Conservation (phyloP, 129 eudicot genomes). For the Calendula officinalis region DNA sequence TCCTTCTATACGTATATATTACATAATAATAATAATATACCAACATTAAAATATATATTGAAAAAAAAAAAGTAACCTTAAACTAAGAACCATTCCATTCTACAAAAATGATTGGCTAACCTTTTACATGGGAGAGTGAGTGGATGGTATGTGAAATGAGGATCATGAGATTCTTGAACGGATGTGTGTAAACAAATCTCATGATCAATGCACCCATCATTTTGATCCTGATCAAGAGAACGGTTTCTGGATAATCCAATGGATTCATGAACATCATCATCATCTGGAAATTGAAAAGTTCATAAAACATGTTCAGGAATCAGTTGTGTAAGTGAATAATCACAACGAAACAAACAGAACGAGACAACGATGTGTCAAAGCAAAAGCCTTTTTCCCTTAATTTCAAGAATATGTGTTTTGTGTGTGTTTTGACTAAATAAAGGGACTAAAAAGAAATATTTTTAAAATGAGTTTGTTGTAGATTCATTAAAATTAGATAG, state of each 20-base stretch:
- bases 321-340: constrained; percentile 14
- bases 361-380: constrained; percentile 31
- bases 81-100: neutral
- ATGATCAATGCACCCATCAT: constrained; percentile 48
- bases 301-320: constrained; percentile 10
- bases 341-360: constrained; percentile 30
- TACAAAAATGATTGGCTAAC: constrained; percentile 21
- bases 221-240: constrained; percentile 39
- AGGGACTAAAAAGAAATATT: constrained; percentile 1
- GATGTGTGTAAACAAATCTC: constrained; percentile 28
- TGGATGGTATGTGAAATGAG: constrained; percentile 32
- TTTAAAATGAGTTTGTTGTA: constrained; percentile 3
- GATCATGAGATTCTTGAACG: constrained; percentile 35
- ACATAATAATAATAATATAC: too few relatives aligned
- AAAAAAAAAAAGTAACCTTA: neutral
- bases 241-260: constrained; percentile 38
- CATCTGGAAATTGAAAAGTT: constrained; percentile 36
- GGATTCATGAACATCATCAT: constrained; percentile 34
- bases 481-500: constrained; percentile 13
- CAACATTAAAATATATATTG: neutral
- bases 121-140: constrained; percentile 46
- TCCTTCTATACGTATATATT: constrained; percentile 29
- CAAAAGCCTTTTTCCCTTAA: constrained; percentile 13
- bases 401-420: constrained; percentile 20
- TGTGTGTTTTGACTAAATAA: constrained; percentile 26